These are phyloP conservation scores for Macrophomina pseudophaseolina DNA, from an alignment of 2,329 filamentous ascomycete species.

Conservation along the genomic window DNA sequence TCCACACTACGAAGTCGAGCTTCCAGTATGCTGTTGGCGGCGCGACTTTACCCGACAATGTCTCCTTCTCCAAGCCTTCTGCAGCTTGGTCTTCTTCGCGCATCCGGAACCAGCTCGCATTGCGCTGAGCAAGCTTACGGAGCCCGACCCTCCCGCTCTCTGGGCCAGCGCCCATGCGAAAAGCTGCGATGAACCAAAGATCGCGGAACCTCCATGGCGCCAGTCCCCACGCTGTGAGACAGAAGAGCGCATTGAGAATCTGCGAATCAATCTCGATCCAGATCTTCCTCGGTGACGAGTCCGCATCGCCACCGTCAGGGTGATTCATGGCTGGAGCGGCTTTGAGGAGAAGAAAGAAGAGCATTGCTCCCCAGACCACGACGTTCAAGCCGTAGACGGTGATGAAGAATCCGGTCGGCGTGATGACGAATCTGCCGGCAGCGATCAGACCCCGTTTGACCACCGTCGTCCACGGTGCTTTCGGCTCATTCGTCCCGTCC, in stretches of 20 bases:
- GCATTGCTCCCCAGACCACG: slow-evolving; percentile 91
- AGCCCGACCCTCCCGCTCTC: not conserved
- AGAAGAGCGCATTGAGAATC: slow-evolving; percentile 83
- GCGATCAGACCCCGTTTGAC: not conserved
- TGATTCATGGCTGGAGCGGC: slow-evolving; percentile 74
- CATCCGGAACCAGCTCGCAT: slow-evolving; percentile 64
- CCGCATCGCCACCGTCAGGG: slow-evolving; percentile 25
- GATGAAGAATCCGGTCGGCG: slow-evolving; percentile 8
- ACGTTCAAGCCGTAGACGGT: slow-evolving; percentile 68
- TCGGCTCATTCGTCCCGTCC: not conserved
- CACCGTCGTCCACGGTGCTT: not conserved
- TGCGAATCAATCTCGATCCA: slow-evolving; percentile 89
- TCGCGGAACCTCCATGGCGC: slow-evolving; percentile 80
- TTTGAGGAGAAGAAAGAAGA: slow-evolving; percentile 82
- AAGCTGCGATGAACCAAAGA: slow-evolving; percentile 73
- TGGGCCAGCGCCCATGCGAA: slow-evolving; percentile 54
- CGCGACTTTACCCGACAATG: slow-evolving; percentile 67
- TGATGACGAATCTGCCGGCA: slow-evolving; percentile 3
- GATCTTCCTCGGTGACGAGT: slow-evolving; percentile 35
- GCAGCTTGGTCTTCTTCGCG: slow-evolving; percentile 58
- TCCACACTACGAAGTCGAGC: slow-evolving; percentile 78
- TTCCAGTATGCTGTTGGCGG: slow-evolving; percentile 73
- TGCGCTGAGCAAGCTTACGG: slow-evolving; percentile 43
- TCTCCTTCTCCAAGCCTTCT: slow-evolving; percentile 50
- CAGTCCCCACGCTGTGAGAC: slow-evolving; percentile 81